A percentile compares a stretch with the other conserved stretches of the same genome.
These are phyloP conservation scores for Hymenoscyphus fructigenus DNA, from an alignment of 2,329 filamentous ascomycete species.

Conservation along the genomic window DNA sequence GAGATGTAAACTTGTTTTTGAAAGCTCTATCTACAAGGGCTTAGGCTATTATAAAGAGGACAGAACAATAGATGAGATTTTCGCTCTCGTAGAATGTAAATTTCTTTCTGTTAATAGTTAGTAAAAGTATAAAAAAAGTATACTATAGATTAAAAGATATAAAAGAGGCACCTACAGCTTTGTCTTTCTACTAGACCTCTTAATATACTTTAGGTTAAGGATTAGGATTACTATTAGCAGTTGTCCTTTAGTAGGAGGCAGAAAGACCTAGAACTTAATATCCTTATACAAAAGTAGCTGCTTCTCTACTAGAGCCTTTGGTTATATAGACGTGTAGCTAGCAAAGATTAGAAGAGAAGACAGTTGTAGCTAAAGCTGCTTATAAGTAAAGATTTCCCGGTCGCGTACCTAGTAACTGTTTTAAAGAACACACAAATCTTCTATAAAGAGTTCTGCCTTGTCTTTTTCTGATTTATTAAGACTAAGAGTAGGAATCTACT, in stretches of 20 bases:
- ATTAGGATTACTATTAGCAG: slow-evolving; percentile 24
- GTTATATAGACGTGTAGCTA: slow-evolving; percentile 29
- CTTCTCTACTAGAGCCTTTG: slow-evolving; percentile 28
- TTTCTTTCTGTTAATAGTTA: slow-evolving; percentile 24
- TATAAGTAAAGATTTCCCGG: slow-evolving; percentile 28
- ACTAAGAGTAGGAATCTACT: slow-evolving; percentile 13
- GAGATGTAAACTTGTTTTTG: slow-evolving; percentile 25
- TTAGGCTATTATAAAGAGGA: slow-evolving; percentile 29
- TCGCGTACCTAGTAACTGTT: slow-evolving; percentile 29
- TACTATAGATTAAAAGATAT: slow-evolving; percentile 6
- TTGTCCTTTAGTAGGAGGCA: slow-evolving; percentile 19
- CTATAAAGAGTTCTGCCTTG: slow-evolving; percentile 28
- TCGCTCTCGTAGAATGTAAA: slow-evolving; percentile 31
- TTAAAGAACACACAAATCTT: slow-evolving; percentile 30
- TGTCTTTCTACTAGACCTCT: slow-evolving; percentile 27
- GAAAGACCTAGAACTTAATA: slow-evolving; percentile 33
- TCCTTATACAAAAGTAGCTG: slow-evolving; percentile 27
- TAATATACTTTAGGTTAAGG: slow-evolving; percentile 31
- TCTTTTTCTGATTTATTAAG: slow-evolving; percentile 29
- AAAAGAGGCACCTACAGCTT: slow-evolving; percentile 22
- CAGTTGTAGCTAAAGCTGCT: slow-evolving; percentile 30
- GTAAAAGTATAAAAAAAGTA: slow-evolving; percentile 1
- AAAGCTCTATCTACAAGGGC: slow-evolving; percentile 31
- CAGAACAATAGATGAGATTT: slow-evolving; percentile 23
- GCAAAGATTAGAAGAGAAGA: slow-evolving; percentile 26